Evolutionary conservation across 352 stramenopile genomes (phyloP), one percentile per base, ranked within the genome.

Genomic region (Blastocystis sp.): DNA sequence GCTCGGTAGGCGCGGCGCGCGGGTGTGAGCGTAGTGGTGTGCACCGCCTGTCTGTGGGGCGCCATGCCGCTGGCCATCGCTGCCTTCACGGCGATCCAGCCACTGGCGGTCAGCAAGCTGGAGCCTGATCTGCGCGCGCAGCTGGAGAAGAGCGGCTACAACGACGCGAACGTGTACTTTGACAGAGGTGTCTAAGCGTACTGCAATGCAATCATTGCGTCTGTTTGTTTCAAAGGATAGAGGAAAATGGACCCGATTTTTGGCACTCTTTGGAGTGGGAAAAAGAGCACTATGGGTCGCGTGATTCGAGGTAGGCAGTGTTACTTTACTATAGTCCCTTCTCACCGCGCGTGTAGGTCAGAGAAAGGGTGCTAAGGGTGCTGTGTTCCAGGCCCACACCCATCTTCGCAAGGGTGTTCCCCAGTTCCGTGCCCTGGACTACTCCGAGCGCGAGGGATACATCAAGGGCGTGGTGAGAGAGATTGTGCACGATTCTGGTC

Each of bases 21-120:
- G 48, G 2, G 28, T 41, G 28, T 80, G 45, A 14, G 66, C 10
- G 10, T 89, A 61, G 64, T 56, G 1, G 62, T 89, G 23, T 67
- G 59, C 43, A 74, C 76, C 53, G 89, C 91, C 64, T 94, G 92
- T 86, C 86, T 95, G 52, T 91, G 90, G 86, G 91, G 94, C 84
- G 94, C 92, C 17, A 93, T 92, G 88, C 92, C 92, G 67, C 89
- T 93, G 2, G 93, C 91, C 90, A 94, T 92, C 88, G 92, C 92
- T 45, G 86, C 94, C 17, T 95, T 95, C 90, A 92, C 92, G 48
- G 34, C 66, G 53, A 53, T 34, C 2, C 66, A 77, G 66, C 66
- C 66, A 60, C 41, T 77, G 43, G 66, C 66, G 53, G 66, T 77
- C 5, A 59, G 34, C 34, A 77, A 77, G 41, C 52, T 77, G 66